Base-by-base conservation (phyloP, 1,284 basidiomycete species). In the Anthracocystis panici-leucophaei region DNA sequence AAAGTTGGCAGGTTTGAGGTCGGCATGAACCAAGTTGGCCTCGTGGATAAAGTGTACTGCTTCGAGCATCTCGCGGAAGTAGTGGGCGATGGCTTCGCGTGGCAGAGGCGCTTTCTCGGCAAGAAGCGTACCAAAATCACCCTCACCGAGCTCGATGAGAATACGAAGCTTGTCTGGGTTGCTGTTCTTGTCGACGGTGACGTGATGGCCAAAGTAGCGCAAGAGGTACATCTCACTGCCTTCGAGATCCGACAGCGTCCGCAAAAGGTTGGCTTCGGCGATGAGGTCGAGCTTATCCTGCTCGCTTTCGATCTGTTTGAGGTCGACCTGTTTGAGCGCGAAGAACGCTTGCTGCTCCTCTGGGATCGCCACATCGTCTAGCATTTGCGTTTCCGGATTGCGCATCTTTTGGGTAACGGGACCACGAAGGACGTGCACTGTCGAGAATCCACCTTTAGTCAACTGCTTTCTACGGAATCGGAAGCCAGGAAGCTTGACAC, bases 1-100 rank as follows among this genome's bases (percentile, higher is more conserved):
- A 45, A 98, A 89, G 85, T 88, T 89, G 64, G 81, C 81, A 9
- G 82, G 83, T 64, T 83, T 83, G 45, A 85, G 58, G 45, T 85
- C 84, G 29, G 84, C 82, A 55, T 85, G 84, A 27, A 85, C 82
- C 49, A 85, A 63, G 56, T 80, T 75, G 56, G 75, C 83, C 16
- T 79, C 75, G 70, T 85, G 84, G 44, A 84, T 78, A 50, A 85
- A 85, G 25, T 85, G 80, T 31, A 85, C 84, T 20, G 83, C 81
- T 56, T 83, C 80, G 54, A 84, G 77, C 84, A 85, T 85, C 68
- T 85, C 78, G 35, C 76, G 69, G 67, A 77, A 85, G 71, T 79
- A 82, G 55, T 77, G 62, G 23, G 70, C 70, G 52, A 85, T 79
- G 21, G 73, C 65, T 23, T 74, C 64, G 35, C 68, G 65, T 5